phyloP scores from a whole-genome alignment of 1,284 basidiomycete species.

The Marasmius tenuissimus region DNA sequence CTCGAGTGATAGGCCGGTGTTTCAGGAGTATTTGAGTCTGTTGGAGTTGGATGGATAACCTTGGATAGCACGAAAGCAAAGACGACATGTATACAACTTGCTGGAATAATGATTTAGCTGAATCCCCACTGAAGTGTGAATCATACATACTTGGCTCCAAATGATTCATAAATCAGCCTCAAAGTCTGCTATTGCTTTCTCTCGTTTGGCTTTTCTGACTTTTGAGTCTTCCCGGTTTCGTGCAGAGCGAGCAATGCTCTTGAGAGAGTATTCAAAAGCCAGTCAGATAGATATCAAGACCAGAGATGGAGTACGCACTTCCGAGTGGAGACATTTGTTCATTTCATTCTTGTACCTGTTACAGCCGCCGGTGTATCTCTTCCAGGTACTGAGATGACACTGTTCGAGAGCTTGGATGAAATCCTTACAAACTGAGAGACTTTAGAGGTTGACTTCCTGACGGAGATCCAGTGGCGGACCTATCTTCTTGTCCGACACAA shows the following conservation, averaged over 20 bases:
- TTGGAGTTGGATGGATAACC: too few relatives aligned
- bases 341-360: conserved; percentile 72
- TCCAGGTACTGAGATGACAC: conserved; percentile 64
- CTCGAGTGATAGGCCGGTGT: background rate
- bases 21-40: too few relatives aligned
- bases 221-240: conserved; percentile 71
- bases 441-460: background rate
- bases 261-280: conserved; percentile 2
- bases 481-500: conserved; percentile 68
- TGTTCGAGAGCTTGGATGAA: conserved; percentile 72
- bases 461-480: conserved; percentile 38
- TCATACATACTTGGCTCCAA: too few relatives aligned
- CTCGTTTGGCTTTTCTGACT: conserved; percentile 51
- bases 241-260: conserved; percentile 72
- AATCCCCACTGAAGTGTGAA: too few relatives aligned
- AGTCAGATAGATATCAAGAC: background rate
- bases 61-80: too few relatives aligned
- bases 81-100: too few relatives aligned
- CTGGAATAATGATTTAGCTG: too few relatives aligned
- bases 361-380: conserved; percentile 67
- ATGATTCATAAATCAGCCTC: conserved; percentile 26
- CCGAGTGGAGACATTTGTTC: conserved; percentile 73
- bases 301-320: conserved; percentile 47
- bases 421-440: conserved; percentile 60
- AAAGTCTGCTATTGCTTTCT: conserved; percentile 63